phyloP scores from a whole-genome alignment of 441 rosid species.

The Eutrema salsugineum region DNA sequence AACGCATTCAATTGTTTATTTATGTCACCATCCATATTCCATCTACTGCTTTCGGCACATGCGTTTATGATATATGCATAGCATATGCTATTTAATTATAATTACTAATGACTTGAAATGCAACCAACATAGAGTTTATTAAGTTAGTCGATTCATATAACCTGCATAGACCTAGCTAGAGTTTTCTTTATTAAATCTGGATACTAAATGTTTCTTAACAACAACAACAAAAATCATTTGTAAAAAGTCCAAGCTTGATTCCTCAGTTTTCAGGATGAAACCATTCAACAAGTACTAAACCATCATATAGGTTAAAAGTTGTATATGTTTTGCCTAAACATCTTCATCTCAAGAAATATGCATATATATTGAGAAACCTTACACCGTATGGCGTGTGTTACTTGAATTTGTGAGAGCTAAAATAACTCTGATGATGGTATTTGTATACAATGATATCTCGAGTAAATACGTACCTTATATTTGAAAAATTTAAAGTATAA shows the following conservation, averaged over 20 bases:
- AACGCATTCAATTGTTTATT: constrained; percentile 16
- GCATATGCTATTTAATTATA: not conserved
- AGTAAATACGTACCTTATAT: too few species aligned
- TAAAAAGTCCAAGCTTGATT: too few species aligned
- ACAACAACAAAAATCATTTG: too few species aligned
- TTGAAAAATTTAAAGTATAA: not conserved
- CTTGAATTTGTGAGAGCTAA: not conserved
- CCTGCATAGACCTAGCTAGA: not conserved
- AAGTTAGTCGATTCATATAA: not conserved
- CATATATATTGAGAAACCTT: too few species aligned
- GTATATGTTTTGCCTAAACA: not conserved
- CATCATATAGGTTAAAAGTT: not conserved
- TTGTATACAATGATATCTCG: not conserved
- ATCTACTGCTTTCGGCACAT: constrained; percentile 12
- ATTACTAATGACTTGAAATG: not conserved
- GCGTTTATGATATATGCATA: constrained; percentile 5
- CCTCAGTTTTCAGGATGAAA: too few species aligned
- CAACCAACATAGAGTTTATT: not conserved
- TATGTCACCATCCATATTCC: not conserved
- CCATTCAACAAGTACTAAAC: too few species aligned
- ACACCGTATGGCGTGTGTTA: not conserved
- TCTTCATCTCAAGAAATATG: not conserved
- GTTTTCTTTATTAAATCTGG: not conserved
- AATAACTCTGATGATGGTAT: not conserved
- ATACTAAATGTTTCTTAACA: too few species aligned